Evolutionary conservation across 2,329 filamentous ascomycete genomes (phyloP).

Genomic region (Penicillium freii): DNA sequence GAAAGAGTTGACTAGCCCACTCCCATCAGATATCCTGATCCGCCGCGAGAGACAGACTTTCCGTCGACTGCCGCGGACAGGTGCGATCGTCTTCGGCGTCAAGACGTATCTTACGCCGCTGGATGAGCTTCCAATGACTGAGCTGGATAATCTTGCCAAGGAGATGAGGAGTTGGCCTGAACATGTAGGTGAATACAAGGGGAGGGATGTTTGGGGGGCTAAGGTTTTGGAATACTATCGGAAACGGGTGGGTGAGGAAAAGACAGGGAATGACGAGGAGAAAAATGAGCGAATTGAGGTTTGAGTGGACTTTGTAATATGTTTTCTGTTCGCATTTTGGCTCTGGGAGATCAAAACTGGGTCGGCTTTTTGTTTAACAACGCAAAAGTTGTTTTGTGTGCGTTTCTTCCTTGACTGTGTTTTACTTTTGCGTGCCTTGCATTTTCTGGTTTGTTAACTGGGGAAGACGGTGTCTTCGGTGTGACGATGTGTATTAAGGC

Average conservation of each 20-base stretch:
- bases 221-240: slow-evolving; percentile 40
- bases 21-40: slow-evolving; percentile 45
- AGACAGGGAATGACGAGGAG: not conserved
- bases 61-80: slow-evolving; percentile 44
- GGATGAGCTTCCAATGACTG: slow-evolving; percentile 41
- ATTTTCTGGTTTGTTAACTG: not conserved
- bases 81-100: slow-evolving; percentile 51
- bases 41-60: slow-evolving; percentile 54
- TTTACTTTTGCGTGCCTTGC: not conserved
- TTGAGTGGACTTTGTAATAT: slow-evolving; percentile 6
- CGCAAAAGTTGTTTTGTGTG: slow-evolving; percentile 7
- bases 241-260: slow-evolving; percentile 19
- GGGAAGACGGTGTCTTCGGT: not conserved
- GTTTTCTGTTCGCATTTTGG: slow-evolving; percentile 1
- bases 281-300: slow-evolving; percentile 14
- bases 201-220: slow-evolving; percentile 44
- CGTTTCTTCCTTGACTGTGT: not conserved
- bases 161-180: slow-evolving; percentile 49
- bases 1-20: slow-evolving; percentile 35
- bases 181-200: slow-evolving; percentile 47
- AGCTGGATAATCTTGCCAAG: slow-evolving; percentile 43
- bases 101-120: slow-evolving; percentile 48
- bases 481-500: not conserved
- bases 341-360: slow-evolving; percentile 11
- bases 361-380: slow-evolving; percentile 7